Conservation (phyloP, 208 protist species). For the Leishmania turanica region DNA sequence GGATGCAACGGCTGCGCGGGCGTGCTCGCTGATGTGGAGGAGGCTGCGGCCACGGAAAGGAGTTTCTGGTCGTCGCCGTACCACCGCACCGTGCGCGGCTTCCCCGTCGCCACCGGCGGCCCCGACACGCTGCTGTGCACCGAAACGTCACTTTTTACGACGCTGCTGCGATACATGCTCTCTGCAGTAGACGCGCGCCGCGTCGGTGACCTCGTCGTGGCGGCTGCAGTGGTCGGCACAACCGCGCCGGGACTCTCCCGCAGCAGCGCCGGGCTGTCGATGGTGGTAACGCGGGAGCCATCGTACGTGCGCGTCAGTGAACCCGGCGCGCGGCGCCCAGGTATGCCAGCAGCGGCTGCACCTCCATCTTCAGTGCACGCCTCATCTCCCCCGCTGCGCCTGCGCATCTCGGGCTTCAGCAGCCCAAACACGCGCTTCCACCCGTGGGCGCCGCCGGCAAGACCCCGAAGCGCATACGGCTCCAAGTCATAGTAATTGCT, state of each 20-base stretch:
- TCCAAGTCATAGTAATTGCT: conserved; percentile 32
- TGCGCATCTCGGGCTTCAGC: conserved; percentile 11
- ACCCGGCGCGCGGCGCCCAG: neutral
- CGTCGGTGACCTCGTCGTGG: neutral
- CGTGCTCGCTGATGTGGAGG: neutral
- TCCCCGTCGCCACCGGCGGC: neutral
- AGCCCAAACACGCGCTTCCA: conserved; percentile 49
- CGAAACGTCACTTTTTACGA: conserved; percentile 7
- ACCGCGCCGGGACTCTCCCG: neutral
- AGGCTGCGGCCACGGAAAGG: neutral
- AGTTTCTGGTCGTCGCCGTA: neutral
- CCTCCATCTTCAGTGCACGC: neutral
- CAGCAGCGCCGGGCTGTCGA: conserved; percentile 4
- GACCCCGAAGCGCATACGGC: conserved; percentile 24
- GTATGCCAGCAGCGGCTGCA: neutral
- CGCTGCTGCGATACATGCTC: conserved; percentile 7
- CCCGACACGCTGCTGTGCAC: conserved; percentile 5
- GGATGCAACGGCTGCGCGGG: neutral
- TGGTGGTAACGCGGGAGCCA: neutral
- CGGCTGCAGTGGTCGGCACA: neutral
- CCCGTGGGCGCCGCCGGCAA: conserved; percentile 43
- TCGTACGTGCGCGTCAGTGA: conserved; percentile 32
- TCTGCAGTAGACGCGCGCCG: neutral
- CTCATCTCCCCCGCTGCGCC: neutral
- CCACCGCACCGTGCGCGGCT: neutral